phyloP scores from a whole-genome alignment of 306 rosid genomes.

The Pyrus bretschneideri region DNA sequence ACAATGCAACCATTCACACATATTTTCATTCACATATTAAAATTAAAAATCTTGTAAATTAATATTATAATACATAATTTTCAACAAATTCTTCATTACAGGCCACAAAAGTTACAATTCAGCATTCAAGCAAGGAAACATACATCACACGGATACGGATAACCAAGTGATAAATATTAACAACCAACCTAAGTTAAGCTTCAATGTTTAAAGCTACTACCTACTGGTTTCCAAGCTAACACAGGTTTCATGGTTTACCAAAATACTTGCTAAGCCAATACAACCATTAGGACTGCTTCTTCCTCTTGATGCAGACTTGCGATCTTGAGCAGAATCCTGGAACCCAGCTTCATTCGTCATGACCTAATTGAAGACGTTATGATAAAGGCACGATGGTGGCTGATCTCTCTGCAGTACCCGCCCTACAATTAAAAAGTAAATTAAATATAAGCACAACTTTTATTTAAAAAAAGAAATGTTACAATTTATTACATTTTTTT shows the following conservation, averaged over 20 bases:
- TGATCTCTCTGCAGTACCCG: no score
- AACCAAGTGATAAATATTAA: not conserved
- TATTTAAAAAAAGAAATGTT: no score
- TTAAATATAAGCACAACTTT: no score
- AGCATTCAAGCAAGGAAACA: not conserved
- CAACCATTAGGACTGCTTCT: not conserved
- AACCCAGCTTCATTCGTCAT: no score
- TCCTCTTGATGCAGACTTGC: constrained; percentile 18
- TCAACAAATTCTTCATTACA: not conserved
- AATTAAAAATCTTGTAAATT: no score
- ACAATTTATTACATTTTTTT: no score
- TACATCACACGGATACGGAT: no score
- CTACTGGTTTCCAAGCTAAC: not conserved
- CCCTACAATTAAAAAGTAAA: no score
- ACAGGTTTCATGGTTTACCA: not conserved
- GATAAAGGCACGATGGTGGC: not conserved
- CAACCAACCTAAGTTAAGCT: not conserved
- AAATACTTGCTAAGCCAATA: not conserved
- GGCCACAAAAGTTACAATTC: not conserved
- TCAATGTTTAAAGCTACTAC: not conserved
- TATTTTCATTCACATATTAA: no score
- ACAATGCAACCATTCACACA: no score
- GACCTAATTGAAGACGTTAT: no score
- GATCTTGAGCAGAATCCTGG: not conserved
- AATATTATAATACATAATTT: no score